Conservation (phyloP, 768 basidiomycete genomes). For the Xerocomus brunneocitrinus region DNA sequence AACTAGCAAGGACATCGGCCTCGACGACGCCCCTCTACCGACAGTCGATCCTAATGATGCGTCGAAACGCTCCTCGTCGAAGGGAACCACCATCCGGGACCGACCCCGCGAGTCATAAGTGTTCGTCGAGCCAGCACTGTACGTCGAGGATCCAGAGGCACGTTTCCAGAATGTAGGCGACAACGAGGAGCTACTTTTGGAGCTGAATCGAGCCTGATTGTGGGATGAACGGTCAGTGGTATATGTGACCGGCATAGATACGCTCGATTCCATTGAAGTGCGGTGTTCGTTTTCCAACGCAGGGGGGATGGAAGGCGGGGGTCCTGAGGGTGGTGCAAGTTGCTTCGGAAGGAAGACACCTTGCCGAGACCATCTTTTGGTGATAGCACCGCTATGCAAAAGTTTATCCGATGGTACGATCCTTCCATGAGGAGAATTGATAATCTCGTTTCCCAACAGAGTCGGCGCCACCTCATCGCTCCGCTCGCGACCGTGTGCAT, state of each 20-base stretch:
- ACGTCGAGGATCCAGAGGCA: conserved; percentile 45
- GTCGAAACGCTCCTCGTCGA: conserved; percentile 6
- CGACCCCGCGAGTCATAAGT: conserved; percentile 37
- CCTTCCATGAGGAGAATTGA: not conserved
- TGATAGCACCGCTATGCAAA: conserved; percentile 18
- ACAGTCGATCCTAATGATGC: conserved; percentile 11
- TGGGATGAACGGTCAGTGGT: conserved; percentile 32
- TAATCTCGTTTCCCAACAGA: not conserved
- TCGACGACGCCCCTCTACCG: conserved; percentile 1
- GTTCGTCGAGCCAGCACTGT: conserved; percentile 40
- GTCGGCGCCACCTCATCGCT: not conserved
- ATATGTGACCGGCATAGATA: conserved; percentile 30
- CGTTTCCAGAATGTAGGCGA: conserved; percentile 54
- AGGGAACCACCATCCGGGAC: conserved; percentile 6
- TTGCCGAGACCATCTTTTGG: conserved; percentile 54
- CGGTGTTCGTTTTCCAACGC: conserved; percentile 21
- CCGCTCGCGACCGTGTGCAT: not conserved
- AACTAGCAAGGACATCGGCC: conserved; percentile 23
- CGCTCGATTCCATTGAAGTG: conserved; percentile 20
- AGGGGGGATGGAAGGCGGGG: conserved; percentile 47
- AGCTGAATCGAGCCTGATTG: conserved; percentile 26
- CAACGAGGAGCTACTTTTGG: conserved; percentile 41
- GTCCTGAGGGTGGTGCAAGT: conserved; percentile 55
- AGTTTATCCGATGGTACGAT: conserved; percentile 28
- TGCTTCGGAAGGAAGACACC: conserved; percentile 44